A percentile compares a stretch with the other conserved stretches of the same genome.
phyloP scores from a whole-genome alignment of 1,284 basidiomycete genomes.

The Ustilago nuda region DNA sequence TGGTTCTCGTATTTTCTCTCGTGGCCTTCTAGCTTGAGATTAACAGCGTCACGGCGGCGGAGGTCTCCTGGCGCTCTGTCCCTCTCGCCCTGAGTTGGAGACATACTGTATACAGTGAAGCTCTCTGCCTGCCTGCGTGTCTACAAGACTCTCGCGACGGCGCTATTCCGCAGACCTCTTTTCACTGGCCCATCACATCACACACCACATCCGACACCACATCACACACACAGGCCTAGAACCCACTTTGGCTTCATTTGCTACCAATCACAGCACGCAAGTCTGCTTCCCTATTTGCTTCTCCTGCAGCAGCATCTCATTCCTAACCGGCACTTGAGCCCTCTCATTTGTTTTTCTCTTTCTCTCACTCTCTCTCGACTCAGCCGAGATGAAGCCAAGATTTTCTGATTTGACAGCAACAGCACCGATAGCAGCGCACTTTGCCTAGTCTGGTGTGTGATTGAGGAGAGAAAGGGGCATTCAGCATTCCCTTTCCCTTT shows the following conservation, averaged over 20 bases:
- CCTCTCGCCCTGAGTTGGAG: too few species aligned
- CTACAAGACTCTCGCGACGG: not conserved
- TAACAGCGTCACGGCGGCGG: not conserved
- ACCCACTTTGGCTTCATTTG: conserved; percentile 19
- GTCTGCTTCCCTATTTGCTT: conserved; percentile 3
- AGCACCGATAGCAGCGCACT: not conserved
- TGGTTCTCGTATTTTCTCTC: not conserved
- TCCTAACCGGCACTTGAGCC: conserved; percentile 6
- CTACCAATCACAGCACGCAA: not conserved
- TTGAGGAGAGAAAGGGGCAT: conserved; percentile 12
- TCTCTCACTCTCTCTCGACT: conserved; percentile 1
- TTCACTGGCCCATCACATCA: conserved; percentile 29
- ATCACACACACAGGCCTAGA: conserved; percentile 17
- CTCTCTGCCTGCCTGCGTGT: too few species aligned
- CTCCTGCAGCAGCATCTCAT: conserved; percentile 16
- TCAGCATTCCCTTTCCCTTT: not conserved
- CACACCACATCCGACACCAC: not conserved
- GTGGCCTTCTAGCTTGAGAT: conserved; percentile 11
- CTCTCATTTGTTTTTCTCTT: not conserved
- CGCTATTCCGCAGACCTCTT: conserved; percentile 21
- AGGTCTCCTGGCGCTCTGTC: not conserved
- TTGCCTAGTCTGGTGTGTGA: not conserved
- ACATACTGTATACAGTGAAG: too few species aligned
- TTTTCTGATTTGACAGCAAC: not conserved
- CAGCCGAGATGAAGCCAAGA: conserved; percentile 30